Conservation (phyloP, 768 basidiomycete species). For the Favolaschia claudopus region DNA sequence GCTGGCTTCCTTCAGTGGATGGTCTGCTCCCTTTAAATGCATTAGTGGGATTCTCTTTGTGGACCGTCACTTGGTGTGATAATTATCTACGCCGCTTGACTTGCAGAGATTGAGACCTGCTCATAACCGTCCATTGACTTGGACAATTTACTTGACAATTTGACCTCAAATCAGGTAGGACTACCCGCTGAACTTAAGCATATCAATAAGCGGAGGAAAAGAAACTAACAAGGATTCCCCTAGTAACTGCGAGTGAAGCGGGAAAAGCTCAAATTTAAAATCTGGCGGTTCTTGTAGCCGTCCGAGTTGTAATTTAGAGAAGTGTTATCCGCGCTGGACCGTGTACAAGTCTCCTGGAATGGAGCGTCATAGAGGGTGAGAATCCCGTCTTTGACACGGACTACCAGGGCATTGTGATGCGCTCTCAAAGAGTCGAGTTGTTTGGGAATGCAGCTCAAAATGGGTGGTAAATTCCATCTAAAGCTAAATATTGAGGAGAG, state of each 20-base stretch:
- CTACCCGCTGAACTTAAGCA: conserved; percentile 89
- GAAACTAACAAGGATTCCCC: conserved; percentile 91
- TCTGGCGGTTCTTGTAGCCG: conserved; percentile 67
- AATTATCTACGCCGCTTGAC: conserved; percentile 54
- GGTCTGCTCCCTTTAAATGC: conserved; percentile 53
- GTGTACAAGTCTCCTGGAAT: conserved; percentile 83
- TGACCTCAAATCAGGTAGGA: conserved; percentile 86
- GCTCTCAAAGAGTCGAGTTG: conserved; percentile 84
- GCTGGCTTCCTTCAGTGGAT: conserved; percentile 40
- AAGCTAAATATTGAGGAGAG: conserved; percentile 85
- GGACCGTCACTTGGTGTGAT: conserved; percentile 53
- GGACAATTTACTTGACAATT: conserved; percentile 28
- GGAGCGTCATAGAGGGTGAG: conserved; percentile 82
- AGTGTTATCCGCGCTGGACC: conserved; percentile 74
- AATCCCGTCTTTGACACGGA: conserved; percentile 65
- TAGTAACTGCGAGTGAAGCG: conserved; percentile 89
- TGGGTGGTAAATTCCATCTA: conserved; percentile 87
- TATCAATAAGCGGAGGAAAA: conserved; percentile 92
- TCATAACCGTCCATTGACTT: conserved; percentile 34
- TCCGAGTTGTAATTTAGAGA: conserved; percentile 85
- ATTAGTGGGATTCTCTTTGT: conserved; percentile 47
- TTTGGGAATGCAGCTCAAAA: conserved; percentile 88
- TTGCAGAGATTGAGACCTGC: conserved; percentile 26
- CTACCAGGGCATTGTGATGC: conserved; percentile 70
- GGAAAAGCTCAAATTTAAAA: conserved; percentile 87